These are phyloP conservation scores for Russula ochroleuca DNA, from an alignment of 768 basidiomycete species.

Conservation along the genomic window DNA sequence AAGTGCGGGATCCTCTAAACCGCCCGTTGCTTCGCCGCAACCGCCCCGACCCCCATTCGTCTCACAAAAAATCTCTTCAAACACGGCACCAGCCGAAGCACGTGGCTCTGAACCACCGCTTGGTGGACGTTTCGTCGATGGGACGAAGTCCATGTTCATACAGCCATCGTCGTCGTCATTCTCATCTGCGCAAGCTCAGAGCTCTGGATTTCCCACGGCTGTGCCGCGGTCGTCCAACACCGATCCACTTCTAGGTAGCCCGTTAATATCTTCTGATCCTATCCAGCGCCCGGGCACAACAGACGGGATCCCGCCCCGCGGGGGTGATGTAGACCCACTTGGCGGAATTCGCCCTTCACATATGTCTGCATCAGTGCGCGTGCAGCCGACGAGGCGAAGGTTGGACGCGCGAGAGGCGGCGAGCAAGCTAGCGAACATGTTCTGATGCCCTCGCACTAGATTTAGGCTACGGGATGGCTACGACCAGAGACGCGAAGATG, in stretches of 20 bases:
- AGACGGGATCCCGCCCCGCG: conserved; percentile 18
- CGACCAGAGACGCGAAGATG: conserved; percentile 1
- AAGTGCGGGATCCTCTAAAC: conserved; percentile 50
- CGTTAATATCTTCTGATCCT: conserved; percentile 20
- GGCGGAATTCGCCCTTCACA: conserved; percentile 54
- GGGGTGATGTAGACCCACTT: conserved; percentile 54
- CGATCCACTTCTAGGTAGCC: conserved; percentile 26
- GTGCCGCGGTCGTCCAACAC: conserved; percentile 4
- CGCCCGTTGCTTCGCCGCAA: conserved; percentile 4
- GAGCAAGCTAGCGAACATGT: conserved; percentile 88
- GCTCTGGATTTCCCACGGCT: not conserved
- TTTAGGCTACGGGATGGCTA: conserved; percentile 5
- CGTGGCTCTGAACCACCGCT: conserved; percentile 47
- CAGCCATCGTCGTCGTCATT: conserved; percentile 41
- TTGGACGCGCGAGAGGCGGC: conserved; percentile 84
- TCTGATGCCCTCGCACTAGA: conserved; percentile 38
- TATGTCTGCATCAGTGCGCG: conserved; percentile 71
- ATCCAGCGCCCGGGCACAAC: conserved; percentile 22
- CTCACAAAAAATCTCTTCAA: conserved; percentile 32
- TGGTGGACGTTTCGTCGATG: conserved; percentile 65
- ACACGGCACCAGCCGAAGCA: conserved; percentile 32
- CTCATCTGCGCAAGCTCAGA: not conserved
- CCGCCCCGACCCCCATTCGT: conserved; percentile 33
- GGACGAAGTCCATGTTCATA: conserved; percentile 79
- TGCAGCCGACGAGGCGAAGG: conserved; percentile 65